Conservation (phyloP, 805 yeast genomes). For the Lachancea nothofagi region DNA sequence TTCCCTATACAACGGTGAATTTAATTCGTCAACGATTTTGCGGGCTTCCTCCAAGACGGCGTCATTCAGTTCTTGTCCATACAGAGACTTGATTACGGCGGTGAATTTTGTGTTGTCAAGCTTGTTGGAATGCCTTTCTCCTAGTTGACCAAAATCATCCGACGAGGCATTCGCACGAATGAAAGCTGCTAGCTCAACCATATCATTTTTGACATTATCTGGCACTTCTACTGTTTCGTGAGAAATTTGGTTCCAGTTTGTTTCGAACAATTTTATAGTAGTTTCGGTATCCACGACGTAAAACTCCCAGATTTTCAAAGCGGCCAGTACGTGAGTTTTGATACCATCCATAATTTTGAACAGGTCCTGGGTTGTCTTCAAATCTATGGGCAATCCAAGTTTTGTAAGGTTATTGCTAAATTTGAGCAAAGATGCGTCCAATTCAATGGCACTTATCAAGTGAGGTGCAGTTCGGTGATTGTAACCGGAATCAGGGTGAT, state of each 20-base stretch:
- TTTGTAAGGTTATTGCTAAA: constrained; percentile 55
- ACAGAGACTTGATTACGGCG: constrained; percentile 41
- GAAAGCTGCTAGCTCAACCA: constrained; percentile 44
- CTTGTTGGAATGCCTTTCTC: constrained; percentile 47
- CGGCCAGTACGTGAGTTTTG: constrained; percentile 58
- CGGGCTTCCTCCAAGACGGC: constrained; percentile 39
- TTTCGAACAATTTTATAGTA: constrained; percentile 37
- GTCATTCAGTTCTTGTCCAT: constrained; percentile 32
- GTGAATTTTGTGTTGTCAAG: constrained; percentile 49
- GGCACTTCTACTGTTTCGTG: constrained; percentile 41
- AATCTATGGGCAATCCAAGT: constrained; percentile 56
- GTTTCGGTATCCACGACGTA: constrained; percentile 61
- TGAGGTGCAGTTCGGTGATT: constrained; percentile 86
- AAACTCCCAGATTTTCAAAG: constrained; percentile 78
- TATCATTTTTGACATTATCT: constrained; percentile 35
- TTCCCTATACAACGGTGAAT: constrained; percentile 60
- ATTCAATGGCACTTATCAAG: constrained; percentile 72
- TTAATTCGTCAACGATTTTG: constrained; percentile 67
- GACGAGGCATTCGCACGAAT: constrained; percentile 38
- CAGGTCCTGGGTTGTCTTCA: constrained; percentile 51
- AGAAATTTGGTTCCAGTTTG: constrained; percentile 31
- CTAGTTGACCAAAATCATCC: constrained; percentile 39
- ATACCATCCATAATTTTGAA: constrained; percentile 60
- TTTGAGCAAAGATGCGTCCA: constrained; percentile 62
- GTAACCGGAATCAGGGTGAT: constrained; percentile 89